phyloP scores from a whole-genome alignment of 2,329 filamentous ascomycete genomes.

The Phialophora macrospora region DNA sequence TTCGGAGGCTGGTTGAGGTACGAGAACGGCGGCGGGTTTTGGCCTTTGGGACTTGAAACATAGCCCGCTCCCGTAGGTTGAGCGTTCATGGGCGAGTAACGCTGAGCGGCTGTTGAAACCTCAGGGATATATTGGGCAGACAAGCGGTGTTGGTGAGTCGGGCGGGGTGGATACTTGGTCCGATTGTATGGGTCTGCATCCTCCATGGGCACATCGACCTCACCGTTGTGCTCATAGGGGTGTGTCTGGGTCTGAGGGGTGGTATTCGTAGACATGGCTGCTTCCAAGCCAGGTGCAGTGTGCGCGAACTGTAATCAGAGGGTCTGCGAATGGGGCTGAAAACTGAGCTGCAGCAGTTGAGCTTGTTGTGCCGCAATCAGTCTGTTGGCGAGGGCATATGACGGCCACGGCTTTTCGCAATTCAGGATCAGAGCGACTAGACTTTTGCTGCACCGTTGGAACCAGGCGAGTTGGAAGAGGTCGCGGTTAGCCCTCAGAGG shows the following conservation, averaged over 20 bases:
- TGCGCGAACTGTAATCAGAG: slow-evolving; percentile 9
- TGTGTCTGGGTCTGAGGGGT: slow-evolving; percentile 65
- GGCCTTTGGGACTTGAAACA: slow-evolving; percentile 64
- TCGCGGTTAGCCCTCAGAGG: slow-evolving; percentile 18
- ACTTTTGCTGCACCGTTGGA: slow-evolving; percentile 5
- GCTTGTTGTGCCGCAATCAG: slow-evolving; percentile 13
- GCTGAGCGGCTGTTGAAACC: slow-evolving; percentile 80
- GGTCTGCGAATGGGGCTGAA: slow-evolving; percentile 14
- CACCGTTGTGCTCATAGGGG: slow-evolving; percentile 67
- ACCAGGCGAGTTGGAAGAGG: slow-evolving; percentile 5
- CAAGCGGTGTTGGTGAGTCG: slow-evolving; percentile 75
- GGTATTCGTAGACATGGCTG: slow-evolving; percentile 57
- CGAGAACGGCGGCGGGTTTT: slow-evolving; percentile 54
- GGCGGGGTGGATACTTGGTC: slow-evolving; percentile 82
- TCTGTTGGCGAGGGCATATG: slow-evolving; percentile 12
- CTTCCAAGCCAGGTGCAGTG: background rate
- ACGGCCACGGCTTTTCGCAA: slow-evolving; percentile 11
- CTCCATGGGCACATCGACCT: slow-evolving; percentile 83
- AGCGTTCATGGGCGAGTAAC: slow-evolving; percentile 95
- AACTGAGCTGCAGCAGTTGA: slow-evolving; percentile 15
- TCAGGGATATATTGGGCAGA: slow-evolving; percentile 74
- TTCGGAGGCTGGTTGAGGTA: slow-evolving; percentile 62
- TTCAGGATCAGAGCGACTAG: background rate
- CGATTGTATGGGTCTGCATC: slow-evolving; percentile 84
- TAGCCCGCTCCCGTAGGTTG: slow-evolving; percentile 82